A percentile compares a stretch with the other conserved stretches of the same genome.
Conservation (phyloP, 306 rosid genomes). For the Myrica gale region DNA sequence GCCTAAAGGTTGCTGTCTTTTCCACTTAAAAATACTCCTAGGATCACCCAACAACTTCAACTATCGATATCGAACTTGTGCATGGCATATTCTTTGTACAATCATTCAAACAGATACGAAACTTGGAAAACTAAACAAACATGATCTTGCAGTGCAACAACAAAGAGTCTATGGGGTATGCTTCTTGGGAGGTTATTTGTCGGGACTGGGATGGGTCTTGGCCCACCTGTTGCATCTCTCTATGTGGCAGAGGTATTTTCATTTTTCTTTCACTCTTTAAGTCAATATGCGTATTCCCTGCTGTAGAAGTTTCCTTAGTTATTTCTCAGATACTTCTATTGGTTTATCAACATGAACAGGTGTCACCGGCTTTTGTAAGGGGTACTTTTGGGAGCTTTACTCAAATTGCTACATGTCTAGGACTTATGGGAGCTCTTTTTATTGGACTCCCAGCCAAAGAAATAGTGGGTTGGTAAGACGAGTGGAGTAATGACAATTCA, state of each 20-base stretch:
- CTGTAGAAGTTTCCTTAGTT: neutral
- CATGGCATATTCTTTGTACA: slow-evolving; percentile 13
- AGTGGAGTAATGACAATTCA: slow-evolving; percentile 11
- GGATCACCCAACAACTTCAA: no score
- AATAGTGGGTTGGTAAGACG: slow-evolving; percentile 69
- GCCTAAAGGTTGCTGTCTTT: no score
- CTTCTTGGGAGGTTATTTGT: slow-evolving; percentile 81
- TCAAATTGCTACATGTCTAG: slow-evolving; percentile 85
- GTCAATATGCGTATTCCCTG: slow-evolving; percentile 14
- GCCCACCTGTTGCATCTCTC: slow-evolving; percentile 82
- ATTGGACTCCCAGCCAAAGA: slow-evolving; percentile 78
- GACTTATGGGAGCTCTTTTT: slow-evolving; percentile 66
- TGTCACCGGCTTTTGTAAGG: slow-evolving; percentile 72
- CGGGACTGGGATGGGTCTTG: slow-evolving; percentile 85
- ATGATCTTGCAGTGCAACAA: slow-evolving; percentile 54
- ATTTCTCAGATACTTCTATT: slow-evolving; percentile 9
- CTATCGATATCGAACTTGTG: no score
- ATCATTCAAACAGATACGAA: neutral
- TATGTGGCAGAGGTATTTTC: slow-evolving; percentile 81
- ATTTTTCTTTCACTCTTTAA: slow-evolving; percentile 17
- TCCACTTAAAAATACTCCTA: no score
- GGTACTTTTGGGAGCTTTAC: slow-evolving; percentile 79
- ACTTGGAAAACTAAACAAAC: neutral
- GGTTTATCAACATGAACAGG: slow-evolving; percentile 42
- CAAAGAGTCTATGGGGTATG: slow-evolving; percentile 76